These are phyloP conservation scores for Talaromyces trachyspermus DNA, from an alignment of 495 filamentous ascomycete species.

Conservation along the genomic window DNA sequence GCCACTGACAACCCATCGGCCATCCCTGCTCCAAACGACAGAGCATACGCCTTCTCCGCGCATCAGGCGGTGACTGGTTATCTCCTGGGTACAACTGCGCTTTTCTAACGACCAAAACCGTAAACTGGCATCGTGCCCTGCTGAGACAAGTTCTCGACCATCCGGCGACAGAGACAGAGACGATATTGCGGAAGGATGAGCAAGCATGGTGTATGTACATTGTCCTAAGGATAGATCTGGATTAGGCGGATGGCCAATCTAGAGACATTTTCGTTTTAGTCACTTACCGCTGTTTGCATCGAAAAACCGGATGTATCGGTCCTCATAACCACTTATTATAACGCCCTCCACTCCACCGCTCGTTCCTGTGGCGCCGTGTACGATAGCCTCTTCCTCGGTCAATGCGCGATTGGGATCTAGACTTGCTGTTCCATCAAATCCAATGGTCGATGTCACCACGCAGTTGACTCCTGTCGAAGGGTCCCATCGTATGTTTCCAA, in stretches of 20 bases:
- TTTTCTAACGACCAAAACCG: conserved; percentile 98
- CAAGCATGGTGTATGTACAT: conserved; percentile 98
- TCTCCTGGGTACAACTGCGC: conserved; percentile 84
- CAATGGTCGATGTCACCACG: conserved; percentile 79
- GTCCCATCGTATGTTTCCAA: conserved; percentile 89
- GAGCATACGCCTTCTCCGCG: conserved; percentile 88
- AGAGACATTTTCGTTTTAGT: background rate
- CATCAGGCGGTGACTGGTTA: conserved; percentile 85
- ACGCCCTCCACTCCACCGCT: conserved; percentile 82
- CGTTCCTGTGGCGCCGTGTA: conserved; percentile 75
- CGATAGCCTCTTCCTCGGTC: conserved; percentile 57
- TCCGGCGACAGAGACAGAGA: conserved; percentile 85
- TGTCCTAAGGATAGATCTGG: conserved; percentile 60
- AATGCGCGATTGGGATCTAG: conserved; percentile 57
- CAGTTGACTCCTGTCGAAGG: conserved; percentile 77
- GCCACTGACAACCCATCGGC: conserved; percentile 85
- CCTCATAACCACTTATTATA: conserved; percentile 92
- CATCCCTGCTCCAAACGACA: conserved; percentile 91
- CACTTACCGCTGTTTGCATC: conserved; percentile 97
- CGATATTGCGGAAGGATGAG: conserved; percentile 87
- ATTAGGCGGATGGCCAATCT: conserved; percentile 10
- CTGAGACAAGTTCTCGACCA: conserved; percentile 88
- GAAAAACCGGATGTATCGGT: conserved; percentile 91
- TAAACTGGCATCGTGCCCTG: conserved; percentile 87
- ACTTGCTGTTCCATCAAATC: conserved; percentile 60